Conservation (phyloP, 257 asterid genomes). For the Ophiorrhiza pumila region DNA sequence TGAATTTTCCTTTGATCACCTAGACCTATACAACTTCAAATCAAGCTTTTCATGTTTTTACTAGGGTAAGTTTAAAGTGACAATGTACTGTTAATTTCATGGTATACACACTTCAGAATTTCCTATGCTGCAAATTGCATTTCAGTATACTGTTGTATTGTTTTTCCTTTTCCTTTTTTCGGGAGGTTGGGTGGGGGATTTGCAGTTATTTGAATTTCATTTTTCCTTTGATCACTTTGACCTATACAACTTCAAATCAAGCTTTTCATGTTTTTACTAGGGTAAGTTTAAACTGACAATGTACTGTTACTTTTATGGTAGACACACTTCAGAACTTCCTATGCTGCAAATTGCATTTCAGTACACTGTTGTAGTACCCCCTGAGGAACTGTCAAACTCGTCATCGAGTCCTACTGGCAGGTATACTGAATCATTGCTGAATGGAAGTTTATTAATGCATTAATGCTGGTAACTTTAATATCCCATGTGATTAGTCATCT, state of each 20-base stretch:
- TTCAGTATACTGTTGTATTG: conserved; percentile 87
- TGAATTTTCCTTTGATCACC: neutral
- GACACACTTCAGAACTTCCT: conserved; percentile 84
- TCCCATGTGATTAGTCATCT: neutral
- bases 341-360: conserved; percentile 95
- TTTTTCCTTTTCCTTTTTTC: too few relatives aligned
- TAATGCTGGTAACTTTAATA: neutral
- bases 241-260: too few relatives aligned
- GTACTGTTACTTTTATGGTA: conserved; percentile 34
- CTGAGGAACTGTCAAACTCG: conserved; percentile 51
- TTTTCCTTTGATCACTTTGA: neutral
- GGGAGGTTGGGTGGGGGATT: neutral
- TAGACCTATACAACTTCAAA: too few relatives aligned
- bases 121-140: conserved; percentile 90
- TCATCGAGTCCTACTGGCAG: conserved; percentile 55
- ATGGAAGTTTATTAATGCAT: neutral
- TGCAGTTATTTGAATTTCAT: neutral
- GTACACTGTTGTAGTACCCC: conserved; percentile 89
- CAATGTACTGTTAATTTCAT: conserved; percentile 17
- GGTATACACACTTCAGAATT: conserved; percentile 74
- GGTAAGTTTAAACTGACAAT: neutral
- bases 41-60: neutral
- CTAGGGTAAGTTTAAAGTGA: neutral
- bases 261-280: conserved; percentile 2
- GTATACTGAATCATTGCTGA: conserved; percentile 36